Evolutionary conservation across 768 basidiomycete genomes (phyloP), one percentile per base, ranked within the genome.

Genomic region (Chalciporus pseudorubinellus): DNA sequence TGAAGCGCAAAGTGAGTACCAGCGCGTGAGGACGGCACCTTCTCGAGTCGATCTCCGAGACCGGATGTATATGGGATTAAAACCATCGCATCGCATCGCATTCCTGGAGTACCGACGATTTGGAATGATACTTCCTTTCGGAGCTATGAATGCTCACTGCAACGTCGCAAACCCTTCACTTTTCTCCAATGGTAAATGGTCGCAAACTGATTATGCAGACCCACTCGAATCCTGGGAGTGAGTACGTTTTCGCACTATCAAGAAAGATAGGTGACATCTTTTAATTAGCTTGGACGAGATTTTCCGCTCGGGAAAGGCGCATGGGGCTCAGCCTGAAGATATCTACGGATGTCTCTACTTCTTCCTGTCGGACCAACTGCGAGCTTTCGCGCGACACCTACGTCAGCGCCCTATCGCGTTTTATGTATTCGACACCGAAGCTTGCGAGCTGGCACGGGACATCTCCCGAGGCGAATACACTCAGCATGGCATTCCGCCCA

Each of bases 201-300:
- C 79, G 20, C 66, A 66, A 44, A 58, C 63, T 14, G 71, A 73
- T 31, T 66, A 61, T 28, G 68, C 73, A 4, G 77, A 74, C 39
- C 79, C 81, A 0, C 68, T 82, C 1, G 69, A 68, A 31, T 75
- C 76, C 18, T 83, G 79, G 79, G 72, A 79, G 77, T 77, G 56
- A 60, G 73, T 65, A 12, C 6, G 18, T 52, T 43, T 16, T 14
- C 26, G 1, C 9, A 2, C 39, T 24, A 31, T 12, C 9, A 31
- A 18, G 31, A 18, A 26, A 7, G 44, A 52, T 39, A 12, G 33
- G 4, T 59, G 16, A 62, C 22, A 26, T 3, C 10, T 21, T 11
- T 24, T 48, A 47, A 31, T 34, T 50, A 78, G 77, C 56, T 44
- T 76, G n/a, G 62, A 73, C 21, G 56, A 68, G n/a, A 71, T 80